A percentile compares a stretch with the other conserved stretches of the same genome.
phyloP scores from a whole-genome alignment of 1,284 basidiomycete genomes.

The Pseudozyma sp. region DNA sequence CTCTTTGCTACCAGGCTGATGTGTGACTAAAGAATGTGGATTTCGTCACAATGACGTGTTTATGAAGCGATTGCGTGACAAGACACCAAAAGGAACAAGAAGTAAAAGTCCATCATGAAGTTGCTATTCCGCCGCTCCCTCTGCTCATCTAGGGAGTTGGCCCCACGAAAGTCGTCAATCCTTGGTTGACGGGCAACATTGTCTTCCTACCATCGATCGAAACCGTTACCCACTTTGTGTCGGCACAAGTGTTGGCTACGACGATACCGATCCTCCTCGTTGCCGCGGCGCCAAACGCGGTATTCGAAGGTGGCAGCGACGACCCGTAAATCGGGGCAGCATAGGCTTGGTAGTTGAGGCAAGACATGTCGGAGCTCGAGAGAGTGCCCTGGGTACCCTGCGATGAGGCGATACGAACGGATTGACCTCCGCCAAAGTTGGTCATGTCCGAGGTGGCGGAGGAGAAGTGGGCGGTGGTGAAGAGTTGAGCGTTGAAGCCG shows the following conservation, averaged over 20 bases:
- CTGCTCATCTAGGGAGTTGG: constrained; percentile 31
- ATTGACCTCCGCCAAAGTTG: constrained; percentile 46
- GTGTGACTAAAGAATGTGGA: too few species aligned
- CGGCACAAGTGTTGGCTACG: constrained; percentile 41
- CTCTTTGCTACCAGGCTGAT: too few species aligned
- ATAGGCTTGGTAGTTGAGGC: constrained; percentile 42
- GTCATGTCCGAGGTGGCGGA: constrained; percentile 45
- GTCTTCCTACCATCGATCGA: constrained; percentile 41
- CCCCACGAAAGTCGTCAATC: constrained; percentile 52
- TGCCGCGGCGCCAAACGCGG: constrained; percentile 4
- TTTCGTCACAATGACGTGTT: neutral
- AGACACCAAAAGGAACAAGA: constrained; percentile 1
- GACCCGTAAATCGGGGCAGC: constrained; percentile 34
- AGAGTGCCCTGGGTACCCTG: constrained; percentile 23
- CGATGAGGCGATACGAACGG: constrained; percentile 18
- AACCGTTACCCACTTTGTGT: constrained; percentile 31
- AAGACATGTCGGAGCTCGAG: constrained; percentile 17
- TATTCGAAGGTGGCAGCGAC: constrained; percentile 17
- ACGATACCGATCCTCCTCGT: constrained; percentile 41
- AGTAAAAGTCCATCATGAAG: neutral
- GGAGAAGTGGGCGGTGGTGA: constrained; percentile 44
- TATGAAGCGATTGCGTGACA: neutral
- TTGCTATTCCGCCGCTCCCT: neutral
- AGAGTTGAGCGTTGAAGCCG: constrained; percentile 44
- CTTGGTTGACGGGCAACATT: constrained; percentile 25